Evolutionary conservation across 2,329 filamentous ascomycete genomes (phyloP).

Genomic region (Sclerotiophoma versabilis): DNA sequence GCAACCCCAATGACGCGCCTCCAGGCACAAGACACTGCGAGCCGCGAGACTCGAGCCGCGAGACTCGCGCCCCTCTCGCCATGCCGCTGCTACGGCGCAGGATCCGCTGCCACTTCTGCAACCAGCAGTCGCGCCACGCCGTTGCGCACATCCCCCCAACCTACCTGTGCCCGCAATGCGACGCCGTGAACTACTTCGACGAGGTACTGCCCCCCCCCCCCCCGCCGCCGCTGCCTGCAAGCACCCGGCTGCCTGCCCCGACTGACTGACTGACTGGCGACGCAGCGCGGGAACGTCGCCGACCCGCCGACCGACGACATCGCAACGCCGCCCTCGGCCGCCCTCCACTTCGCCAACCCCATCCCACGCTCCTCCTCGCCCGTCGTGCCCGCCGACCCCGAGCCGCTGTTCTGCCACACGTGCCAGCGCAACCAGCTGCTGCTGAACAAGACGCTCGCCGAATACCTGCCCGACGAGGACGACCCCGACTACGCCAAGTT

Average conservation of each 20-base stretch:
- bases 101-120: conserved; percentile 48
- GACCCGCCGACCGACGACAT: conserved; percentile 74
- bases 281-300: conserved; percentile 85
- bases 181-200: conserved; percentile 88
- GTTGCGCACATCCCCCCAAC: conserved; percentile 29
- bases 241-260: not conserved
- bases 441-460: conserved; percentile 75
- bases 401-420: conserved; percentile 70
- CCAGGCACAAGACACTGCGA: too few relatives aligned
- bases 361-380: conserved; percentile 37
- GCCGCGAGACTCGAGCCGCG: conserved; percentile 11
- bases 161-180: conserved; percentile 66
- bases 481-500: conserved; percentile 74
- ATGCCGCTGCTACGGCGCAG: conserved; percentile 46
- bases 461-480: conserved; percentile 73
- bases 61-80: conserved; percentile 10
- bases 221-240: not conserved
- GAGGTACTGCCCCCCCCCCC: conserved; percentile 61
- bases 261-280: conserved; percentile 1
- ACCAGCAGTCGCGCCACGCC: conserved; percentile 30
- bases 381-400: conserved; percentile 28
- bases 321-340: conserved; percentile 27
- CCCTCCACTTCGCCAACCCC: conserved; percentile 34
- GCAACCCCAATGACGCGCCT: conserved; percentile 4
- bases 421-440: conserved; percentile 91